Evolutionary conservation across 78 protist genomes (phyloP), one percentile per base, ranked within the genome.

Genomic region (Dictyostelium brefeldianum): DNA sequence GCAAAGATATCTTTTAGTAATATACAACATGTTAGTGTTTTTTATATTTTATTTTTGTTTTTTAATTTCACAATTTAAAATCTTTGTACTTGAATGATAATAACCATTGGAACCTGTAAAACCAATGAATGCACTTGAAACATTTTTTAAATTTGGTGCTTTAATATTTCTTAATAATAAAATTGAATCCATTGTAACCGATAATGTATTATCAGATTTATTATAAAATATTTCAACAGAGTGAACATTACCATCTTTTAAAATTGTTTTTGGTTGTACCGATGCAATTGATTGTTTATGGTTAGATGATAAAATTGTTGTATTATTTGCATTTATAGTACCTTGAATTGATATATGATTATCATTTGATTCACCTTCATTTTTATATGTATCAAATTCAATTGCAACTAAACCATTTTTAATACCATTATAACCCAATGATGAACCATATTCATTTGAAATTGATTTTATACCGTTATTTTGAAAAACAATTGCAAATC

Each of bases 401-500:
- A 78, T 50, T 18, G 83, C 83, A 15, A 78, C 27, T 11, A 14
- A n/a, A 10, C 29, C 29, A 4, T 31, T 67, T 67, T 15, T 4
- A 17, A 31, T 67, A 5, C 1, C n/a, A 67, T 31, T 1, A 31
- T 67, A 31, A 29, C 75, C 75, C 11, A 62, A 36, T 25, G 70
- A 25, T 11, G 70, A 0, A 8, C 70, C 70, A 22, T 62, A 22
- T 3, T 36, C 20, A 67, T 4, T 0, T 27, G 75, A 14, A 31
- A 5, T 4, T 9, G 5, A 8, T 29, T 29, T 25, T 29, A 29
- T 12, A 31, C 75, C 36, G 4, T 15, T 2, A 78, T 46, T 54
- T 31, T 78, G 83, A 25, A 78, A 31, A n/a, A 78, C 83, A 29
- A 78, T 31, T 29, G 83, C 83, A 46, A 78, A 36, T 17, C 83